Evolutionary conservation across 2,329 filamentous ascomycete species (phyloP), one percentile per base, ranked within the genome.

Genomic region (Colletotrichum eremochloae): DNA sequence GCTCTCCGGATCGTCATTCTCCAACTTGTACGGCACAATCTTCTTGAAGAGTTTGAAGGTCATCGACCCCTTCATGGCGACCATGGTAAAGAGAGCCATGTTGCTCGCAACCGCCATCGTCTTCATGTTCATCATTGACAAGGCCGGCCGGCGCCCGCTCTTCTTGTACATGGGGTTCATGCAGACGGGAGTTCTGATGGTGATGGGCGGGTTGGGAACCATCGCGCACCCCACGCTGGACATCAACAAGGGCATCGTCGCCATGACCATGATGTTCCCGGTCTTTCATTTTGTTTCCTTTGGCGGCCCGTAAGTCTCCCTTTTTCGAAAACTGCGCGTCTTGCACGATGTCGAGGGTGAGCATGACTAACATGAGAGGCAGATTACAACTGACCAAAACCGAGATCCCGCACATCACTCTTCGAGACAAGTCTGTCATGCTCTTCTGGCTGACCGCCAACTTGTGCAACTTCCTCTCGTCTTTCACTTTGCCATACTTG

Each of bases 1-100:
- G 29, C 65, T 76, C 14, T 76, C 76, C 3, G 75, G 75, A 5
- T 63, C 75, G 57, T 75, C 75, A 3, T 76, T 76, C 42, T 70
- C 74, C 1, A 76, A 76, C 3, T 63, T 75, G 0, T 76, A 76
- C 31, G 75, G 76, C 42, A 76, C 75, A 1, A 71, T 74, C 12
- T 76, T 76, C 55, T 52, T 76, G 58, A 76, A 76, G 57, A 61
- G 57, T 0, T 61, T 79, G 5, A 74, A 74, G 2, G 75, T 75
- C 0, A 74, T 79, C 5, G 77, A 79, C 38, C 78, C 78, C 0
- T 79, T 79, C 36, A 75, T 75, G 2, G 76, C 75, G 20, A 78
- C 71, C 12, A 33, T 79, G 57, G 75, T 78, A 7, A 78, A 76
- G 57, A 65, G 75, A 24, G 75, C 53, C 0, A 53, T 72, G 0